Evolutionary conservation across 73 alveolate species (phyloP).

Genomic region (Stentor coeruleus): DNA sequence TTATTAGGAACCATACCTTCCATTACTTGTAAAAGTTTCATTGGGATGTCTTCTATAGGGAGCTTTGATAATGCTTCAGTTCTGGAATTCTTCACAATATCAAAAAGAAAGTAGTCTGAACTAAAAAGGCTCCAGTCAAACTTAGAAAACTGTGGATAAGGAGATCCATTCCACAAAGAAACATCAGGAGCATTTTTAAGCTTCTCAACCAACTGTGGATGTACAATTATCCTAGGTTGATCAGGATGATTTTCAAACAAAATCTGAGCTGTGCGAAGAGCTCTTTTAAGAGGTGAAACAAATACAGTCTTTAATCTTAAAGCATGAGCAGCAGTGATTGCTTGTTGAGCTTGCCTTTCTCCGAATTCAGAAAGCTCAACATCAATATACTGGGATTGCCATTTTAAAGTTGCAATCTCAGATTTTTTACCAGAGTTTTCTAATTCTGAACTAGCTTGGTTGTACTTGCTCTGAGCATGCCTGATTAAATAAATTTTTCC

Average conservation of each 20-base stretch:
- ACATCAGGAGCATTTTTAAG: slow-evolving; percentile 22
- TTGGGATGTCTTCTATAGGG: slow-evolving; percentile 9
- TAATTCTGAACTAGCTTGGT: slow-evolving; percentile 3
- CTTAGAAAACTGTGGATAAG: neutral
- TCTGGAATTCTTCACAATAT: neutral
- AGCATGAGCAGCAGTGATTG: slow-evolving; percentile 5
- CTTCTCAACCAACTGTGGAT: slow-evolving; percentile 20
- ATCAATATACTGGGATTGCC: slow-evolving; percentile 6
- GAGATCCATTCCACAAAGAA: slow-evolving; percentile 5
- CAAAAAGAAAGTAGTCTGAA: slow-evolving; percentile 8
- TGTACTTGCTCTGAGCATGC: slow-evolving; percentile 24
- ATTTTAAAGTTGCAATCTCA: neutral
- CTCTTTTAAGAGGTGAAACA: slow-evolving; percentile 4
- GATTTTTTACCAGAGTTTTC: slow-evolving; percentile 20
- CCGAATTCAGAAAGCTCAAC: slow-evolving; percentile 22
- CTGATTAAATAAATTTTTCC: neutral
- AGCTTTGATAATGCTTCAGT: neutral
- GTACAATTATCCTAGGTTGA: neutral
- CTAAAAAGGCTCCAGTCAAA: slow-evolving; percentile 16
- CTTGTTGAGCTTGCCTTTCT: slow-evolving; percentile 17
- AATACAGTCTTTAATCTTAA: slow-evolving; percentile 5
- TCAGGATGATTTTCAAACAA: slow-evolving; percentile 19
- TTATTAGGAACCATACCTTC: neutral
- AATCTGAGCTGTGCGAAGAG: slow-evolving; percentile 22
- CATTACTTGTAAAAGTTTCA: slow-evolving; percentile 10